Evolutionary conservation across 1,284 basidiomycete species (phyloP).

Genomic region (Omphalotus olearius): DNA sequence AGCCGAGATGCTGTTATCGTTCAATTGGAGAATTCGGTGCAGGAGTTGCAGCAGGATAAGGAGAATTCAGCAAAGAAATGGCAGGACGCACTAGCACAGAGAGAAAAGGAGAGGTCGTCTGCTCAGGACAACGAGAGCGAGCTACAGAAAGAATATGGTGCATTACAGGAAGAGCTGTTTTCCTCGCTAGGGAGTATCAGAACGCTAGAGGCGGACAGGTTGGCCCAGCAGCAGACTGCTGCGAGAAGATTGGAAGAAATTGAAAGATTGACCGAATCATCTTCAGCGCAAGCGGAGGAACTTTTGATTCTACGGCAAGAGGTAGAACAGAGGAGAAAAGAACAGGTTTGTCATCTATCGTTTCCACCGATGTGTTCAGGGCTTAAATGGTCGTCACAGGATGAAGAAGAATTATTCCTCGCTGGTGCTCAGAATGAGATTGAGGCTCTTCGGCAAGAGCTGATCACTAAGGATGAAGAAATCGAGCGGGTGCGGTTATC

Average conservation of each 20-base stretch:
- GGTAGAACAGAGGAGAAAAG: constrained; percentile 42
- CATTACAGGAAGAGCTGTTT: constrained; percentile 62
- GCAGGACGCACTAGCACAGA: constrained; percentile 34
- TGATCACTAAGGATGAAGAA: constrained; percentile 59
- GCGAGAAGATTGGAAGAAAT: constrained; percentile 48
- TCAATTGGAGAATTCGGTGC: constrained; percentile 55
- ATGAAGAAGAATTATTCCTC: constrained; percentile 61
- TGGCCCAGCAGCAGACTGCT: constrained; percentile 49
- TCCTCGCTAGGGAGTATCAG: constrained; percentile 44
- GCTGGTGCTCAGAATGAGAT: constrained; percentile 61
- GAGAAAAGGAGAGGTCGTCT: constrained; percentile 47
- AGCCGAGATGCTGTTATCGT: constrained; percentile 55
- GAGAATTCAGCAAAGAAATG: constrained; percentile 40
- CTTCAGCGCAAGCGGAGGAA: constrained; percentile 47
- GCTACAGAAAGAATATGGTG: constrained; percentile 56
- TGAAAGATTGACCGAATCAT: constrained; percentile 39
- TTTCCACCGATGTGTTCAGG: background rate
- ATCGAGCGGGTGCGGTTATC: constrained; percentile 42
- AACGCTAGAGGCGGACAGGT: constrained; percentile 55
- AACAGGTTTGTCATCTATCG: constrained; percentile 29
- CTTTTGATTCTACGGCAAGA: constrained; percentile 41
- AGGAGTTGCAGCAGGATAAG: constrained; percentile 46
- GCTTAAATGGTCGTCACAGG: constrained; percentile 25
- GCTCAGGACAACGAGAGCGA: constrained; percentile 48
- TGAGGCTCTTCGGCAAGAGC: constrained; percentile 57